phyloP scores from a whole-genome alignment of 148 eudicot species.

The Rheum nobile region DNA sequence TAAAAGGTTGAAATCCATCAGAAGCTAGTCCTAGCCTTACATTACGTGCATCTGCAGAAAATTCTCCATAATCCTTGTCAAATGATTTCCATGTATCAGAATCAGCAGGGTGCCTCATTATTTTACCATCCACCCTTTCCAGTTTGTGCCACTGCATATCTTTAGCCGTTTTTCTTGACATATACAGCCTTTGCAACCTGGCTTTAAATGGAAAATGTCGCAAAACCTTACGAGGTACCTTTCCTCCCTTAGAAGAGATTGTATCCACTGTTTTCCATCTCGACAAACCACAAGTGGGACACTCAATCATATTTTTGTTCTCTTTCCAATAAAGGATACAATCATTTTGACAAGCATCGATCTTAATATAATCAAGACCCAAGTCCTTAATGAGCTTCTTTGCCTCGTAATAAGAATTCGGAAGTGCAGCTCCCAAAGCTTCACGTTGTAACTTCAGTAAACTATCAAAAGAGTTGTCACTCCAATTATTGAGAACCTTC shows the following conservation, averaged over 20 bases:
- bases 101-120: conserved; percentile 18
- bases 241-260: neutral
- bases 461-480: conserved; percentile 7
- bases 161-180: no score
- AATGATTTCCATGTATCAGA: conserved; percentile 11
- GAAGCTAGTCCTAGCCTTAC: conserved; percentile 21
- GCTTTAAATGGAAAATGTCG: conserved; percentile 20
- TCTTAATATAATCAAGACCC: no score
- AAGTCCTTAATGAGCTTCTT: no score
- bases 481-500: conserved; percentile 11
- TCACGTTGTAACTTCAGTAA: neutral
- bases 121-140: conserved; percentile 1
- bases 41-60: conserved; percentile 16
- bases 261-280: neutral
- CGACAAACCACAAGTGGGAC: conserved; percentile 9
- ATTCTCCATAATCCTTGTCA: conserved; percentile 5
- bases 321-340: conserved; percentile 18
- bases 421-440: conserved; percentile 7
- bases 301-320: neutral
- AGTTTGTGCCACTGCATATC: conserved; percentile 19
- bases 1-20: no score
- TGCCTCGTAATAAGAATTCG: conserved; percentile 10
- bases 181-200: conserved; percentile 16
- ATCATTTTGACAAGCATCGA: no score
- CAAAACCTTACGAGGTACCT: conserved; percentile 10